Percentiles rank a stretch among this genome's conserved stretches.
These are phyloP conservation scores for Pistacia atlantica DNA, from an alignment of 345 rosid genomes.

Conservation along the genomic window DNA sequence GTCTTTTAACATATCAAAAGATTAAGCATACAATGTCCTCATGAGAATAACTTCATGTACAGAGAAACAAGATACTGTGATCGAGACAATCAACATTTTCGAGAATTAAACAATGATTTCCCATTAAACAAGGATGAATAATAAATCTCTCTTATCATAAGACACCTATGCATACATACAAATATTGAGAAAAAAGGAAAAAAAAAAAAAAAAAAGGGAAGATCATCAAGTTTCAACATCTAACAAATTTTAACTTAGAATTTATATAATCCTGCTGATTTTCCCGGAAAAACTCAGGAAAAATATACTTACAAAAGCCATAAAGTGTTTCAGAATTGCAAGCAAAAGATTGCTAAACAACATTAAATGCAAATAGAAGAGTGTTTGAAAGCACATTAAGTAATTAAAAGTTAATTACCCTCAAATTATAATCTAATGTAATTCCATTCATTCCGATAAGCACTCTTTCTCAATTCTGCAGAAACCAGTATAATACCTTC, in stretches of 20 bases:
- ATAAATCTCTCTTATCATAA: not conserved
- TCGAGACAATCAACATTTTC: not conserved
- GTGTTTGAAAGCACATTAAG: not conserved
- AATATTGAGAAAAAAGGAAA: not conserved
- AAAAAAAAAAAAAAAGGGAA: not conserved
- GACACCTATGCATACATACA: not conserved
- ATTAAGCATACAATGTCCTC: no score
- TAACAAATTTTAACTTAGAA: slow-evolving; percentile 4
- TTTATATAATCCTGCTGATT: not conserved
- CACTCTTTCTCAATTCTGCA: not conserved
- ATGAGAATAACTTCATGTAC: no score
- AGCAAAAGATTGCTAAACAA: slow-evolving; percentile 5
- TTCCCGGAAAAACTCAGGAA: not conserved
- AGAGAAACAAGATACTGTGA: not conserved
- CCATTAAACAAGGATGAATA: not conserved
- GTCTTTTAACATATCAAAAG: no score
- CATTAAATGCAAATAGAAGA: not conserved
- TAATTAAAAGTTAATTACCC: not conserved
- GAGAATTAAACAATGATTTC: not conserved
- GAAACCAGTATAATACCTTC: not conserved
- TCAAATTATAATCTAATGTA: not conserved
- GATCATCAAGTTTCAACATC: not conserved
- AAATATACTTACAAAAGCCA: not conserved
- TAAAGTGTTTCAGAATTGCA: not conserved
- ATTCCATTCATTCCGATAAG: not conserved